A percentile compares a stretch with the other conserved stretches of the same genome.
Conservation (phyloP, 2,329 filamentous ascomycete genomes). For the Cladorrhinum sp. region DNA sequence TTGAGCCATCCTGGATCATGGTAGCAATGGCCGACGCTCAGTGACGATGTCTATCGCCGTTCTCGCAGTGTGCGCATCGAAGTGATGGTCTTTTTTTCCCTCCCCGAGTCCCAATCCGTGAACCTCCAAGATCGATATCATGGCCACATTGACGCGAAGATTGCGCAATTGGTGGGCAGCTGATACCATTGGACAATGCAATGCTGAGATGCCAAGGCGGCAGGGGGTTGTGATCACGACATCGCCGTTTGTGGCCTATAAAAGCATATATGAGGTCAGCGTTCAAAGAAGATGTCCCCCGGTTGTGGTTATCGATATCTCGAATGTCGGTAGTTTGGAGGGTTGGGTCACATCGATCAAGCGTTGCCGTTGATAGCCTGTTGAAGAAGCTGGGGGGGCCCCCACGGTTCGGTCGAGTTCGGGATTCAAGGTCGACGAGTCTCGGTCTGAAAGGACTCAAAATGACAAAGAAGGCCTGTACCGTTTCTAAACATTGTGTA, state of each 20-base stretch:
- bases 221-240: conserved; percentile 7
- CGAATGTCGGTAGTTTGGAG: not conserved
- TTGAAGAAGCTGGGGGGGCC: no score
- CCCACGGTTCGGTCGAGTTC: no score
- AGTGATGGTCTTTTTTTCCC: not conserved
- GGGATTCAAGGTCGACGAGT: no score
- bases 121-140: not conserved
- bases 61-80: not conserved
- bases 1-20: not conserved
- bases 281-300: not conserved
- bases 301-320: not conserved
- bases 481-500: no score
- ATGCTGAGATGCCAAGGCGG: not conserved
- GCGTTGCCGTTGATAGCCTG: not conserved
- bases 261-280: not conserved
- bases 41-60: not conserved
- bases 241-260: not conserved
- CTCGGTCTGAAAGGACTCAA: no score
- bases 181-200: not conserved
- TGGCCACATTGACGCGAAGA: conserved; percentile 6
- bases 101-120: not conserved
- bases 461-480: no score
- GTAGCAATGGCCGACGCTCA: not conserved
- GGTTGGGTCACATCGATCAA: not conserved
- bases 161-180: not conserved